Percentiles rank a stretch among this genome's conserved stretches.
Conservation (phyloP, 345 rosid species). For the Eucalyptus marginata region DNA sequence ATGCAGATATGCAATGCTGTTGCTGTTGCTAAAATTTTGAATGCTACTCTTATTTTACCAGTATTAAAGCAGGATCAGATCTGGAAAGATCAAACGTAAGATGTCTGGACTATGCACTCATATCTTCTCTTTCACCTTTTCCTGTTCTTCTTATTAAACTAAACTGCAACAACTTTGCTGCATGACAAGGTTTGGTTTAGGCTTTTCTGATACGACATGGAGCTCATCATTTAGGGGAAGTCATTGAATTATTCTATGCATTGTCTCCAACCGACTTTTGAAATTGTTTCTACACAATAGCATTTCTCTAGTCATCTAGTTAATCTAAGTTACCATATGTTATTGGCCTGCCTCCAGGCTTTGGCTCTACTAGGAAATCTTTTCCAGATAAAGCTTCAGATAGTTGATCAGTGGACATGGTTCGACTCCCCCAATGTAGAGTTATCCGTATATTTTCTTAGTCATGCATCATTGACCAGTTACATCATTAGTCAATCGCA, state of each 20-base stretch:
- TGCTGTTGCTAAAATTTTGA: constrained; percentile 97
- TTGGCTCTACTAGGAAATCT: background rate
- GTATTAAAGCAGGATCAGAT: constrained; percentile 99
- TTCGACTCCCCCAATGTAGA: background rate
- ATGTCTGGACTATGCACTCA: background rate
- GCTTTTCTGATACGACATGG: background rate
- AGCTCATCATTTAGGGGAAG: background rate
- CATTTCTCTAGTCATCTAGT: background rate
- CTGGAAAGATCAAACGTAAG: constrained; percentile 99
- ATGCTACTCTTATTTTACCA: constrained; percentile 95
- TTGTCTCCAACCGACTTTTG: background rate
- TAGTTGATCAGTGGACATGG: background rate
- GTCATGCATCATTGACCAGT: background rate
- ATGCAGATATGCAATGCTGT: constrained; percentile 99
- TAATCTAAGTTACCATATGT: background rate
- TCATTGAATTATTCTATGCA: background rate
- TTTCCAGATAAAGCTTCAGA: background rate
- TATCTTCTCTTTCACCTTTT: background rate
- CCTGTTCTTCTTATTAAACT: background rate
- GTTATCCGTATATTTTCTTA: background rate
- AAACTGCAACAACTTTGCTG: background rate
- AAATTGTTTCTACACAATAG: background rate
- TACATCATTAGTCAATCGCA: background rate
- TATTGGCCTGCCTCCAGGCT: background rate
- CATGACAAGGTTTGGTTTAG: background rate